Evolutionary conservation across 495 filamentous ascomycete species (phyloP).

Genomic region (Xylaria cubensis): DNA sequence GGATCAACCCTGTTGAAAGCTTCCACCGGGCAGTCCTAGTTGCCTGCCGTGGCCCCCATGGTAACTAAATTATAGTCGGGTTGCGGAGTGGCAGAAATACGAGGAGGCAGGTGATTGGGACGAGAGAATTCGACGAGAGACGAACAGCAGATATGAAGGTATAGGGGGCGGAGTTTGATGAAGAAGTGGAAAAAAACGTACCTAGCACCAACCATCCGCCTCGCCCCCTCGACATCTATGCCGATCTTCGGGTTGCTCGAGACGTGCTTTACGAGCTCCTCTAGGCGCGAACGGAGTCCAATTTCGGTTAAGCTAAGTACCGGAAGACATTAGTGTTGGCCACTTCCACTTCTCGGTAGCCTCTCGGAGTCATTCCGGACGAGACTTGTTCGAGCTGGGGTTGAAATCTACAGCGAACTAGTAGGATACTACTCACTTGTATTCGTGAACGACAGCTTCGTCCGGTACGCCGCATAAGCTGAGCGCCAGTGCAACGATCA

Average conservation of each 20-base stretch:
- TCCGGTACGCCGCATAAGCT: conserved; percentile 62
- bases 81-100: conserved; percentile 4
- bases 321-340: conserved; percentile 5
- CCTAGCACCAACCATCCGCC: conserved; percentile 59
- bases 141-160: not conserved
- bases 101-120: not conserved
- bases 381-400: not conserved
- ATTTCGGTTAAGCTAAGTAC: conserved; percentile 57
- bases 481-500: conserved; percentile 65
- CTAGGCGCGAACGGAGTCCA: conserved; percentile 53
- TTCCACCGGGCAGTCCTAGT: not conserved
- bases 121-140: not conserved
- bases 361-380: not conserved
- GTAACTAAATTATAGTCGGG: not conserved
- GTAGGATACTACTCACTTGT: conserved; percentile 40
- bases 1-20: not conserved
- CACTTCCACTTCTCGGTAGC: not conserved
- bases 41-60: conserved; percentile 14
- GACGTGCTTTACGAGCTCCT: conserved; percentile 52
- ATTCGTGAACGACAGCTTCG: conserved; percentile 66
- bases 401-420: not conserved
- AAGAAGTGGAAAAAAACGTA: conserved; percentile 38
- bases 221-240: conserved; percentile 51
- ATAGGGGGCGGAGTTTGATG: conserved; percentile 1
- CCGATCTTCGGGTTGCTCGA: conserved; percentile 49